Evolutionary conservation across 2,329 filamentous ascomycete species (phyloP).

Genomic region (Uncinocarpus reesii): DNA sequence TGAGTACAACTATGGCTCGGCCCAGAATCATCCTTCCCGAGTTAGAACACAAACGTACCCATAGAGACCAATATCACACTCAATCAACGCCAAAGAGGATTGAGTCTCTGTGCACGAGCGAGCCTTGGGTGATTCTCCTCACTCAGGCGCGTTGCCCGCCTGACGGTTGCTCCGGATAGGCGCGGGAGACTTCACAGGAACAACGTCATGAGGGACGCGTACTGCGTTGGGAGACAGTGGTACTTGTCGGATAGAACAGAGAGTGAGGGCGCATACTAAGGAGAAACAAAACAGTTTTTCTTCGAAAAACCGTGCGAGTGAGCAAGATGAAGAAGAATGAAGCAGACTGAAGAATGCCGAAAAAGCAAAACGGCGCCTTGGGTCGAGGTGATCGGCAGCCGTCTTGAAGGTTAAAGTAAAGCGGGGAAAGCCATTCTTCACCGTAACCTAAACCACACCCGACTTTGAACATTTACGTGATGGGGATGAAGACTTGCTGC

Average conservation of each 20-base stretch:
- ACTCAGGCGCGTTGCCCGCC: not conserved
- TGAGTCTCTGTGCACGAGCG: not conserved
- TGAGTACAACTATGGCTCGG: not conserved
- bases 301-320: not conserved
- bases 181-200: not conserved
- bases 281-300: not conserved
- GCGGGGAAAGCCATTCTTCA: not conserved
- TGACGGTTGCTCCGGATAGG: not conserved
- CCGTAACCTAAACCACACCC: not conserved
- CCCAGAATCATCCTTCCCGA: too few species aligned
- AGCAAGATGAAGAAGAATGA: not conserved
- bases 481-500: too few species aligned
- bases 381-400: not conserved
- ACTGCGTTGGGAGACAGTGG: not conserved
- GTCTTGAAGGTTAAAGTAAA: not conserved
- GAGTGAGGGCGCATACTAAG: constrained; percentile 5
- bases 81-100: not conserved
- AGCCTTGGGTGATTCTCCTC: not conserved
- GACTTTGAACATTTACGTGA: too few species aligned
- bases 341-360: not conserved
- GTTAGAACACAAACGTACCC: constrained; percentile 5
- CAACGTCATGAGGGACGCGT: constrained; percentile 5
- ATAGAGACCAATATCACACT: not conserved
- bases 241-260: not conserved
- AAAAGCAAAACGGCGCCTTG: not conserved